A percentile compares a stretch with the other conserved stretches of the same genome.
Conservation (phyloP, 768 basidiomycete genomes). For the Scleroderma citrinum region DNA sequence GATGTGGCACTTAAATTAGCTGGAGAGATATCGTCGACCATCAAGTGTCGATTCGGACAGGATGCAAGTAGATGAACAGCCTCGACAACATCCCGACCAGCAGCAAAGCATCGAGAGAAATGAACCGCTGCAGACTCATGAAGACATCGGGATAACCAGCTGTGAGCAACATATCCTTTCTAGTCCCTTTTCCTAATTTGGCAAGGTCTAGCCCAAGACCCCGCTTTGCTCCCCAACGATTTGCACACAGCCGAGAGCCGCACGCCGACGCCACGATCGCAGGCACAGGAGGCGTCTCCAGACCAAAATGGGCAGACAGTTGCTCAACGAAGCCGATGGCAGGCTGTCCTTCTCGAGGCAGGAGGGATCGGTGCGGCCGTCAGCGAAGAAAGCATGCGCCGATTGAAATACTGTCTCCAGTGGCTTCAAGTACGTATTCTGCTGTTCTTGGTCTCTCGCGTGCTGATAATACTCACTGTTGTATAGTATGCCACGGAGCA, state of each 20-base stretch:
- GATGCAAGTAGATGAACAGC: conserved; percentile 20
- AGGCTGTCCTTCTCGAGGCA: conserved; percentile 77
- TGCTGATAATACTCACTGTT: not conserved
- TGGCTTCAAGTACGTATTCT: conserved; percentile 69
- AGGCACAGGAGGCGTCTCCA: conserved; percentile 6
- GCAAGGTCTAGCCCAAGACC: conserved; percentile 1
- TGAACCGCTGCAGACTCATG: not conserved
- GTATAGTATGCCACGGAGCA: conserved; percentile 77
- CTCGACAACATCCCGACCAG: not conserved
- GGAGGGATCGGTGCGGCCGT: conserved; percentile 84
- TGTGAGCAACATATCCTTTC: too few relatives aligned
- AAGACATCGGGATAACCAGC: too few relatives aligned
- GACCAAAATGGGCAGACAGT: conserved; percentile 42
- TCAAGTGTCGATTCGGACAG: conserved; percentile 26
- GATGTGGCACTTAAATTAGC: conserved; percentile 22
- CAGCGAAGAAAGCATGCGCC: conserved; percentile 86
- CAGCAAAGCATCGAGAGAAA: not conserved
- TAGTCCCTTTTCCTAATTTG: conserved; percentile 6
- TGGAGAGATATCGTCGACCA: conserved; percentile 45
- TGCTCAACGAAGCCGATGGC: conserved; percentile 76
- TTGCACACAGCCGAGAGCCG: conserved; percentile 10
- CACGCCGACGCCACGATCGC: conserved; percentile 20
- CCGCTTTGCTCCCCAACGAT: not conserved
- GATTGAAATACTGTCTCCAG: conserved; percentile 78
- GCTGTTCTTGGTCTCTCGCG: not conserved